phyloP scores from a whole-genome alignment of 352 stramenopile genomes.

The Phytopythium mirpurense region DNA sequence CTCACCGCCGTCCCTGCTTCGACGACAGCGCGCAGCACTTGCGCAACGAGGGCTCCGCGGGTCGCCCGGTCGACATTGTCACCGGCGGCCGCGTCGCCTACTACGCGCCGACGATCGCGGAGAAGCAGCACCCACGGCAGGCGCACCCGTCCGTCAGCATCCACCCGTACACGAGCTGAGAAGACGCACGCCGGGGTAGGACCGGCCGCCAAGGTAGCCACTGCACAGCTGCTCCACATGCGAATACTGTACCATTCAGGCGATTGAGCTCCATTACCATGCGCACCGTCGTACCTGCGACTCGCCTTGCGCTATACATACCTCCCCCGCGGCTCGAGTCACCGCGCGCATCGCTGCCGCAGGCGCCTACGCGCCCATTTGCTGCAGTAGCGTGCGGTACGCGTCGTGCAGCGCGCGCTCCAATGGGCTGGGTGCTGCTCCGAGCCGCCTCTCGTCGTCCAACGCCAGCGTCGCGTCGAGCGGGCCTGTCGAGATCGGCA shows the following conservation, averaged over 20 bases:
- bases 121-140: constrained; percentile 66
- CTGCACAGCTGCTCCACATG: no score
- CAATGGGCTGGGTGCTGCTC: neutral
- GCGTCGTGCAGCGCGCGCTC: constrained; percentile 5
- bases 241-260: no score
- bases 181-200: no score
- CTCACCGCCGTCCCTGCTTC: no score
- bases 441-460: constrained; percentile 7
- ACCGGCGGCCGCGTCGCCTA: constrained; percentile 49
- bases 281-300: no score
- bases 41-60: constrained; percentile 59
- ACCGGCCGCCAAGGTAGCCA: no score
- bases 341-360: no score
- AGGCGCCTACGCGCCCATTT: neutral
- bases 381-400: constrained; percentile 7
- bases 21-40: constrained; percentile 64
- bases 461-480: constrained; percentile 12
- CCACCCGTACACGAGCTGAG: constrained; percentile 54
- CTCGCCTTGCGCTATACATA: no score
- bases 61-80: constrained; percentile 60
- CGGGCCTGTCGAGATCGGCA: constrained; percentile 18
- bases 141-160: constrained; percentile 58
- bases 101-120: constrained; percentile 54
- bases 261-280: no score
- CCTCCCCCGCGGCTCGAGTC: no score